Base-by-base conservation (phyloP, 148 eudicot species). In the Selenicereus undatus region DNA sequence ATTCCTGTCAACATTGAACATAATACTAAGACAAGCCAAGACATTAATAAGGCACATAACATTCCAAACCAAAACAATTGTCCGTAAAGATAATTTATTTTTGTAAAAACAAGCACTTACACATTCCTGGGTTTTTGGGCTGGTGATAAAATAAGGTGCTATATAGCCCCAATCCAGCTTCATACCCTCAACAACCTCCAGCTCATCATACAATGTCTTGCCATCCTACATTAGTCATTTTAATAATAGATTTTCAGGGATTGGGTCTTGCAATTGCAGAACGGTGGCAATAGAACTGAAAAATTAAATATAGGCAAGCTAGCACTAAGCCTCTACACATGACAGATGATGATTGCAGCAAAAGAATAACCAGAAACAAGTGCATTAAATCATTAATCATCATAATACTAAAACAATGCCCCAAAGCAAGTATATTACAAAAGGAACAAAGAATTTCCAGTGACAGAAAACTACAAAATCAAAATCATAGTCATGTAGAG, bases 161-260 rank as follows among this genome's bases (percentile, higher is more conserved):
- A 96, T 88, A 78, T 94, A 96, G 48, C 99, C 99, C 84, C 98
- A 84, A 68, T 96, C 99, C 75, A 96, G 88, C 95, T 96, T 93
- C 84, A 88, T 82, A n/a, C 75, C 84, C 74, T 68, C 84, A 30
- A 75, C 78, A 60, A 82, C 73, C 71, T 73, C 81, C 1, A 74
- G 45, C 29, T 85, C 90, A 88, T 92, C 94, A 85, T 79, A 77
- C 81, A 93, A 65, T 64, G 97, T 93, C 86, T 93, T 93, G 20
- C 97, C 97, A 84, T 93, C 97, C 97, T 93, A 79, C 84, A 89
- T 32, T 36, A 52, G 29, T 17, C 29, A 32, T 24, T 6, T 7
- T 64, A 64, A 64, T 21, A 64, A 30, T 64, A n/a, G 24, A 30
- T 11, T n/a, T 9, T 64, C 30, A 64, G 26, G 2, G 24, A 22